phyloP scores from a whole-genome alignment of 2,329 filamentous ascomycete species.

The Daldinia sp. region DNA sequence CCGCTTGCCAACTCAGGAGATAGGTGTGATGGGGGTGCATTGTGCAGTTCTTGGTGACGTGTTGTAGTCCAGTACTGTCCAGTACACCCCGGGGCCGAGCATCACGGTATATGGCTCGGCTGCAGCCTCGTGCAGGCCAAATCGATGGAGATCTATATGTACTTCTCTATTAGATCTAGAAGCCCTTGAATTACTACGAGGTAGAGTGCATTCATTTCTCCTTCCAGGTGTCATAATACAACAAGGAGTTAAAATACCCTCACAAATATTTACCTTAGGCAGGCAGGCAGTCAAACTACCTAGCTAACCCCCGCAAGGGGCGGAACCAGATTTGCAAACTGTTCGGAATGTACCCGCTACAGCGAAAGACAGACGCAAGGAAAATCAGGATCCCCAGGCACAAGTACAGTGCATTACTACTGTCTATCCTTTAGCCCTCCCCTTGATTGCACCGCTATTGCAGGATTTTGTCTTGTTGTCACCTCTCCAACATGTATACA shows the following conservation, averaged over 20 bases:
- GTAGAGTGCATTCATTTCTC: conserved; percentile 22
- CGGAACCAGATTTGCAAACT: conserved; percentile 38
- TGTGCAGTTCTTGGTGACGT: conserved; percentile 20
- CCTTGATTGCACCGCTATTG: conserved; percentile 15
- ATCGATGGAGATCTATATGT: conserved; percentile 22
- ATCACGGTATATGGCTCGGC: conserved; percentile 19
- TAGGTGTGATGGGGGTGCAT: conserved; percentile 37
- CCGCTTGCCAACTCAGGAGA: conserved; percentile 35
- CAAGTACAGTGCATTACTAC: conserved; percentile 34
- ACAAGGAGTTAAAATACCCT: conserved; percentile 34
- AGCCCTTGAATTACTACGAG: conserved; percentile 28
- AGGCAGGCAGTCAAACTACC: conserved; percentile 13
- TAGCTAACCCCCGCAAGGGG: conserved; percentile 36
- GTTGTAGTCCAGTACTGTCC: conserved; percentile 10
- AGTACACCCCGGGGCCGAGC: conserved; percentile 18
- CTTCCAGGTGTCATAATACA: conserved; percentile 28
- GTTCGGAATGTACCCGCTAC: conserved; percentile 31
- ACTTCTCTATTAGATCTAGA: conserved; percentile 32
- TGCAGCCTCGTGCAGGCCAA: conserved; percentile 34
- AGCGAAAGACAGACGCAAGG: conserved; percentile 21
- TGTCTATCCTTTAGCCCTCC: conserved; percentile 11
- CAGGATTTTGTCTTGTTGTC: conserved; percentile 13
- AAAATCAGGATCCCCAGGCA: conserved; percentile 19
- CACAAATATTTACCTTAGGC: conserved; percentile 5
- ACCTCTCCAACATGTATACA: conserved; percentile 6